phyloP scores from a whole-genome alignment of 202 grass and related monocot genomes.

The Musa balbisiana region DNA sequence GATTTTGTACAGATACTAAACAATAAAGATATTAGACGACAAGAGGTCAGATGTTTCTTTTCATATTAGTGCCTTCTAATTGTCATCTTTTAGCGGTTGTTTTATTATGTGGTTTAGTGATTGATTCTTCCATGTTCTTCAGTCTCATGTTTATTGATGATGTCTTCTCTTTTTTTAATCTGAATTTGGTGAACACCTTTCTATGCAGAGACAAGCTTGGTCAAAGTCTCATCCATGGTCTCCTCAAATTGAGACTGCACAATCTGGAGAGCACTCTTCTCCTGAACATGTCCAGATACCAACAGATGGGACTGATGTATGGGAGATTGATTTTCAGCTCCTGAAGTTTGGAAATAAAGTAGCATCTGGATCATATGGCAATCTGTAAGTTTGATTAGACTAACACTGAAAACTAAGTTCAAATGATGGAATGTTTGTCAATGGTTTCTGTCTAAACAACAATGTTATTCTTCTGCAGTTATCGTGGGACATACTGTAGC shows the following conservation, averaged over 20 bases:
- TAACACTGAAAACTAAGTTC: neutral
- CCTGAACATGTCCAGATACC: slow-evolving; percentile 50
- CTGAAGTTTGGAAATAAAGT: slow-evolving; percentile 79
- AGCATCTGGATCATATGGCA: slow-evolving; percentile 72
- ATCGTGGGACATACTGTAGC: slow-evolving; percentile 70
- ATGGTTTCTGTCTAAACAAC: neutral
- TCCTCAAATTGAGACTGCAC: slow-evolving; percentile 21
- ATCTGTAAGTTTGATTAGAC: slow-evolving; percentile 65
- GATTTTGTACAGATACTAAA: neutral
- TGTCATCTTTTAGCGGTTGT: neutral
- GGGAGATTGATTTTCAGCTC: slow-evolving; percentile 78
- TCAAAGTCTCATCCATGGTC: slow-evolving; percentile 41
- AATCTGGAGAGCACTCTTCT: slow-evolving; percentile 30
- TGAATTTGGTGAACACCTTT: slow-evolving; percentile 6
- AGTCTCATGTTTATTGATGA: neutral
- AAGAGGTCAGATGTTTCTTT: neutral
- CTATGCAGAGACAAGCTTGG: slow-evolving; percentile 43
- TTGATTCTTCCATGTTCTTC: neutral
- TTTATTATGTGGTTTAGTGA: neutral
- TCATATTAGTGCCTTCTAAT: neutral
- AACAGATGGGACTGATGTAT: slow-evolving; percentile 78
- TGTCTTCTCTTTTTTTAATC: neutral
- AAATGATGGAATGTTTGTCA: neutral
- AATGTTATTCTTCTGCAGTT: slow-evolving; percentile 40
- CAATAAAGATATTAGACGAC: neutral